These are phyloP conservation scores for Aegilops umbellulata DNA, from an alignment of 176 grass and related monocot genomes.

Conservation along the genomic window DNA sequence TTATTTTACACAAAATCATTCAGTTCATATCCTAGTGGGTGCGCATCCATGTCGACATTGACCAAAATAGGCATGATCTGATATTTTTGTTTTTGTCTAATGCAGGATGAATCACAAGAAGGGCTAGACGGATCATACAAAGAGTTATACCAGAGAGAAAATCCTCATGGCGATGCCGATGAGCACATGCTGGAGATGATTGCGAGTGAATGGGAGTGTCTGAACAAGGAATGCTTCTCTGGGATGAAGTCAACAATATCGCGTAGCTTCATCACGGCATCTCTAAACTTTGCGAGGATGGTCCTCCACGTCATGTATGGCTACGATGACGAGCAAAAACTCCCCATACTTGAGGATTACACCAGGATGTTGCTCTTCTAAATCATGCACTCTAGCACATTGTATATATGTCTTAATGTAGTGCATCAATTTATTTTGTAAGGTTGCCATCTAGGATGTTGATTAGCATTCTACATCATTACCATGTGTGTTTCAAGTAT, in stretches of 20 bases:
- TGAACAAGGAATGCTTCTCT: constrained; percentile 56
- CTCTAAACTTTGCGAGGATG: constrained; percentile 51
- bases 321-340: constrained; percentile 30
- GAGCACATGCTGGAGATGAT: constrained; percentile 42
- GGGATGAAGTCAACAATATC: constrained; percentile 2
- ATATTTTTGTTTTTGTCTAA: neutral
- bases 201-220: constrained; percentile 38
- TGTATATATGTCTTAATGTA: too few species aligned
- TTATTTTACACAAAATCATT: too few species aligned
- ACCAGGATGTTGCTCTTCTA: constrained; percentile 4
- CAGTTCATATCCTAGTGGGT: too few species aligned
- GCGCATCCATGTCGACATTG: too few species aligned
- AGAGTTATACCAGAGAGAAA: constrained; percentile 54
- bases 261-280: neutral
- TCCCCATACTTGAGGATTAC: constrained; percentile 52
- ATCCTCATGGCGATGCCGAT: constrained; percentile 32
- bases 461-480: too few species aligned
- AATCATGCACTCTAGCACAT: neutral
- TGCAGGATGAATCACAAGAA: constrained; percentile 63
- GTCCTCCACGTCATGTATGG: constrained; percentile 47
- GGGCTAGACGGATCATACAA: constrained; percentile 65
- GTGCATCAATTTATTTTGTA: too few species aligned
- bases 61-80: neutral
- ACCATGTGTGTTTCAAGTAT: too few species aligned
- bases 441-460: too few species aligned